Percentiles rank a stretch among this genome's conserved stretches.
Conservation (phyloP, 306 rosid genomes). For the Lotus japonicus region DNA sequence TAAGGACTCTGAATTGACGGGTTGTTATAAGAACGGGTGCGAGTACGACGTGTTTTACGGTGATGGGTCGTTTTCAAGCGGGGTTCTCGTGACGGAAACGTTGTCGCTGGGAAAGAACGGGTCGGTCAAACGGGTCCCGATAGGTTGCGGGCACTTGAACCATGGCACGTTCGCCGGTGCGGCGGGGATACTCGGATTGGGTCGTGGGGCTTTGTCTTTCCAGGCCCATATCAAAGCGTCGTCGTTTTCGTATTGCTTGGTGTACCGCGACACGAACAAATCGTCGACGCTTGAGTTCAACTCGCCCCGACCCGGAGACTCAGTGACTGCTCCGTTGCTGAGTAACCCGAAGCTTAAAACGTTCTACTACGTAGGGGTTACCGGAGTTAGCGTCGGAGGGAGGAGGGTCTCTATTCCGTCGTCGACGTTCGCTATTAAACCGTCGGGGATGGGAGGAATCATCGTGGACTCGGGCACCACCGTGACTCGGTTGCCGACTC, state of each 20-base stretch:
- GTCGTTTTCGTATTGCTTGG: conserved; percentile 67
- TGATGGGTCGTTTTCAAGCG: conserved; percentile 52
- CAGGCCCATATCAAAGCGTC: conserved; percentile 35
- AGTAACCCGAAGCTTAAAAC: conserved; percentile 19
- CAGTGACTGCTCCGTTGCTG: conserved; percentile 37
- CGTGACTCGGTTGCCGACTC: conserved; percentile 46
- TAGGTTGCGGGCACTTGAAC: conserved; percentile 72
- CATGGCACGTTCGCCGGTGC: conserved; percentile 46
- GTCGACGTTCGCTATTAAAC: conserved; percentile 25
- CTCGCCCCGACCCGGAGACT: conserved; percentile 40
- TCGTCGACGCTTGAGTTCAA: conserved; percentile 69
- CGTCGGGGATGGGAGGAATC: conserved; percentile 47
- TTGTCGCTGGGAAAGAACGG: conserved; percentile 51
- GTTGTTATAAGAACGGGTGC: conserved; percentile 33
- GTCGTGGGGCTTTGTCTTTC: conserved; percentile 46
- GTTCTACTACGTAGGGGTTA: conserved; percentile 45
- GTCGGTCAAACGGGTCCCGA: conserved; percentile 14
- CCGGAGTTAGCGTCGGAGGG: conserved; percentile 60
- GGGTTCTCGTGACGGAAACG: conserved; percentile 45
- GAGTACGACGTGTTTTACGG: conserved; percentile 53
- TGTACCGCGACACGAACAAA: conserved; percentile 40
- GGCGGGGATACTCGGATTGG: conserved; percentile 66
- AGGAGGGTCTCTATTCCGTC: conserved; percentile 23
- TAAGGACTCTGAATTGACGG: conserved; percentile 10
- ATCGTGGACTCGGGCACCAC: conserved; percentile 71